A percentile compares a stretch with the other conserved stretches of the same genome.
Evolutionary conservation across 208 protist genomes (phyloP).

Genomic region (Acanthamoeba sp.): DNA sequence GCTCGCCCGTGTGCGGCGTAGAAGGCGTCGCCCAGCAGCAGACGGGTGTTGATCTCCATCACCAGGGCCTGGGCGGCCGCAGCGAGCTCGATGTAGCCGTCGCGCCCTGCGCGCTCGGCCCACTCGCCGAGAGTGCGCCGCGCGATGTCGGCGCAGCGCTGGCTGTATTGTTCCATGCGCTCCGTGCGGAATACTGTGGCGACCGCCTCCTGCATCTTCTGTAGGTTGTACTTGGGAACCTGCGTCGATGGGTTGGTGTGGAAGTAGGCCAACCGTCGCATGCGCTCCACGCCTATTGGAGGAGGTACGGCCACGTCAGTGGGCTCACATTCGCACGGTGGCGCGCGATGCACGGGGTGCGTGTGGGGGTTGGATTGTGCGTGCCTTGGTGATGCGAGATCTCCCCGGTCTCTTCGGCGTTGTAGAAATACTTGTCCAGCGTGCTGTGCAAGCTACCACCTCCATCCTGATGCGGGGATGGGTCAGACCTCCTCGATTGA

Average conservation of each 20-base stretch:
- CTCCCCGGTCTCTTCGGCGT: background rate
- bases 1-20: background rate
- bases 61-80: background rate
- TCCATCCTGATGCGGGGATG: background rate
- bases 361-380: background rate
- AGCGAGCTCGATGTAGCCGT: background rate
- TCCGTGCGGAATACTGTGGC: background rate
- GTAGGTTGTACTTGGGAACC: background rate
- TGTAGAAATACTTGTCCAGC: slow-evolving; percentile 60
- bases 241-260: background rate
- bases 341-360: too few relatives aligned
- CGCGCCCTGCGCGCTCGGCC: background rate
- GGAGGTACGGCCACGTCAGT: too few relatives aligned
- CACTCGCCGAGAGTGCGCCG: background rate
- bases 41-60: slow-evolving; percentile 42
- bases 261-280: slow-evolving; percentile 39
- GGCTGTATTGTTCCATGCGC: background rate
- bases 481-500: too few relatives aligned
- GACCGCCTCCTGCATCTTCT: background rate
- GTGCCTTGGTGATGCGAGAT: slow-evolving; percentile 19
- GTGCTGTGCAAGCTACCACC: slow-evolving; percentile 50
- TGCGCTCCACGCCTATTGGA: background rate
- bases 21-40: slow-evolving; percentile 22
- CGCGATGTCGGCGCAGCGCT: background rate
- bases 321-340: too few relatives aligned